Percentiles rank a stretch among this genome's conserved stretches.
Conservation (phyloP, 257 asterid species). For the Plantago major region DNA sequence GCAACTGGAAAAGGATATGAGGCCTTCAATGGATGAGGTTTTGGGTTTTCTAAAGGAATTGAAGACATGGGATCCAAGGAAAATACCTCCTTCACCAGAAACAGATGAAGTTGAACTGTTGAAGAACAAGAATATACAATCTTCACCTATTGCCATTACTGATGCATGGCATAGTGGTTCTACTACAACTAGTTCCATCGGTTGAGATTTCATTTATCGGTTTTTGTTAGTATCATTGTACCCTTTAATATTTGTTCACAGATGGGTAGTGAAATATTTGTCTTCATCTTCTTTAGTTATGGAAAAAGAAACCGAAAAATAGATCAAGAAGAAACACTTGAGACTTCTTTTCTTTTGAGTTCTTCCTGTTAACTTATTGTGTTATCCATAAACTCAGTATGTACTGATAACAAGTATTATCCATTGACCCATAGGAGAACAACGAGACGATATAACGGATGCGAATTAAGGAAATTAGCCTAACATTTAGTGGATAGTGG, state of each 20-base stretch:
- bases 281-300: too few species aligned
- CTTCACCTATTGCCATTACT: conserved; percentile 35
- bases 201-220: conserved; percentile 16
- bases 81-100: conserved; percentile 24
- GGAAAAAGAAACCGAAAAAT: too few species aligned
- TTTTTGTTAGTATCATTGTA: too few species aligned
- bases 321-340: too few species aligned
- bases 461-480: too few species aligned
- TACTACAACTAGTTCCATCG: conserved; percentile 21
- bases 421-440: too few species aligned
- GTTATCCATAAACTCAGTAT: too few species aligned
- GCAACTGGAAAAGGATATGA: conserved; percentile 43
- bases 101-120: conserved; percentile 27
- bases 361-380: too few species aligned
- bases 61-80: conserved; percentile 5
- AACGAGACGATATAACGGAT: too few species aligned
- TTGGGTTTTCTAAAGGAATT: conserved; percentile 29
- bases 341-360: too few species aligned
- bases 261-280: background rate
- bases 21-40: conserved; percentile 55
- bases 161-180: conserved; percentile 35
- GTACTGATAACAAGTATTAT: too few species aligned
- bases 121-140: conserved; percentile 20
- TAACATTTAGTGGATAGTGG: too few species aligned
- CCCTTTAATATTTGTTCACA: background rate